These are phyloP conservation scores for Epichloe baconii DNA, from an alignment of 2,329 filamentous ascomycete species.

Conservation along the genomic window DNA sequence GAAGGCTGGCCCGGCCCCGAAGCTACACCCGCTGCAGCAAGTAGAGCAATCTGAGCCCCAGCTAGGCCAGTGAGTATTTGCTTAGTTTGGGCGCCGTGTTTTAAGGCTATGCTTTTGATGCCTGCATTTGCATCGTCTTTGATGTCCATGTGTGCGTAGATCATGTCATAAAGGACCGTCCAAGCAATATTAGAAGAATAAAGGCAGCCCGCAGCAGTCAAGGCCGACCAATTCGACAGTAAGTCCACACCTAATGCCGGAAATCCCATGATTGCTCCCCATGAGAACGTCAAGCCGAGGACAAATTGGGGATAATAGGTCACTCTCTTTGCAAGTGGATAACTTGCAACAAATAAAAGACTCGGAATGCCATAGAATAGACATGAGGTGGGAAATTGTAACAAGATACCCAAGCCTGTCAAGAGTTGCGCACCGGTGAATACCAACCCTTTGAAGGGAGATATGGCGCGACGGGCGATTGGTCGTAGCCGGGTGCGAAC, in stretches of 20 bases:
- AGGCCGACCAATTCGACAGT: conserved; percentile 46
- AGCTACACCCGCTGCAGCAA: conserved; percentile 56
- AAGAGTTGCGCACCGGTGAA: conserved; percentile 67
- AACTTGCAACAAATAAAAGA: conserved; percentile 57
- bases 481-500: conserved; percentile 63
- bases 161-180: conserved; percentile 86
- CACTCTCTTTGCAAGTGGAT: conserved; percentile 73
- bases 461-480: conserved; percentile 66
- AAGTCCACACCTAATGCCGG: conserved; percentile 69
- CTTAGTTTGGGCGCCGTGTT: conserved; percentile 68
- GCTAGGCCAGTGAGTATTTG: conserved; percentile 59
- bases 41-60: conserved; percentile 51
- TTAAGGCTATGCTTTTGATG: conserved; percentile 77
- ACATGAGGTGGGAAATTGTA: conserved; percentile 63
- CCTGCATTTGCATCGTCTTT: conserved; percentile 75
- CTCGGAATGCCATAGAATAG: conserved; percentile 69
- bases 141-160: conserved; percentile 87
- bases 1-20: conserved; percentile 54
- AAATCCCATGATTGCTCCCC: conserved; percentile 81
- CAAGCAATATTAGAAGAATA: conserved; percentile 73
- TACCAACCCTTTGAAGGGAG: conserved; percentile 54
- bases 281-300: conserved; percentile 74
- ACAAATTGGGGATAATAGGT: conserved; percentile 81
- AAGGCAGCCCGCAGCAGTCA: conserved; percentile 53
- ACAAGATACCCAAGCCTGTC: conserved; percentile 56